Evolutionary conservation across 306 rosid species (phyloP), one percentile per base, ranked within the genome.

Genomic region (Cucumis sativus): DNA sequence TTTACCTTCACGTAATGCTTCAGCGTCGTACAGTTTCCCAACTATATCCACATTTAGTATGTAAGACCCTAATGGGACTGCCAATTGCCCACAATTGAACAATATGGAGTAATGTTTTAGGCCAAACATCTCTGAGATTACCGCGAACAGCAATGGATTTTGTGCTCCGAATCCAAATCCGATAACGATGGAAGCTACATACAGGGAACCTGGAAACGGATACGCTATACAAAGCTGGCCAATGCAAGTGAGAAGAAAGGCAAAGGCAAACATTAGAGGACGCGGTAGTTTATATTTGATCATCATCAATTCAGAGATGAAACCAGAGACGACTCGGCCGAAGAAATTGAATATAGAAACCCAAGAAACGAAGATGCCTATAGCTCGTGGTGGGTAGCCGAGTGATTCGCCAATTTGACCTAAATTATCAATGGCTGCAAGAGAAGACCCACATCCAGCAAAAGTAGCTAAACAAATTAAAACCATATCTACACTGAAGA

Each of bases 381-480:
- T 8, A 0, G 83, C 59, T 4, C 39, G 39, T 0, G 67, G 3
- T 8, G 83, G 83, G 8, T 85, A 83, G 13, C 81, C 86, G 4
- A 83, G 55, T 13, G 84, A 76, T 63, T 85, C 84, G 1, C 85
- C 84, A 11, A 85, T 78, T 21, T 85, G 86, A 4, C 88, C 88
- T 74, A 80, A 56, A 69, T 82, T 82, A 74, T 85, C 84, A 6
- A 80, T 43, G 0, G 88, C 82, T 8, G 86, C 76, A 51, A 77
- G 20, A 35, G 64, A 82, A 6, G 84, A 54, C n/a, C 84, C 86
- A 14, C 70, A 57, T 28, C 83, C 79, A 17, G 59, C 76, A 6
- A 82, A 8, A 0, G 67, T 61, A 23, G 81, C 58, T 21, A 62
- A 7, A 52, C 66, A 25, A 1, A 82, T 62, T 35, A 80, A 10